These are phyloP conservation scores for Lachancea waltii DNA, from an alignment of 805 yeast species.

Conservation along the genomic window DNA sequence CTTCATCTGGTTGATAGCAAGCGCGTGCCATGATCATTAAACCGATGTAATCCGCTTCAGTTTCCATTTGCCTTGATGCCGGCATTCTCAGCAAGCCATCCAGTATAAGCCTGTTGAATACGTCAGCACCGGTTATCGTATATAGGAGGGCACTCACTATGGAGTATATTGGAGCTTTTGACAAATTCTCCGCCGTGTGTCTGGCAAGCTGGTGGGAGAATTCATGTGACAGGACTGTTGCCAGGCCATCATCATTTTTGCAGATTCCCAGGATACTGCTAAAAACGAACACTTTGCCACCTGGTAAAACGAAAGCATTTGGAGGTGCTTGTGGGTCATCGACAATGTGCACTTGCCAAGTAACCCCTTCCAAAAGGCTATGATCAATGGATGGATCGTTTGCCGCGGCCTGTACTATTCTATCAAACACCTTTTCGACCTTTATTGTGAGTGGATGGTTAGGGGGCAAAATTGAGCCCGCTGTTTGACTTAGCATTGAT, in stretches of 20 bases:
- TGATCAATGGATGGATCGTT: conserved; percentile 34
- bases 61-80: conserved; percentile 87
- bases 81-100: conserved; percentile 65
- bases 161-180: conserved; percentile 67
- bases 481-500: conserved; percentile 51
- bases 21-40: conserved; percentile 85
- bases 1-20: conserved; percentile 73
- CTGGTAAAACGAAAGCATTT: conserved; percentile 93
- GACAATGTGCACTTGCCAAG: conserved; percentile 79
- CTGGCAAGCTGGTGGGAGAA: conserved; percentile 91
- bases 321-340: conserved; percentile 72
- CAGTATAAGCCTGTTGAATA: conserved; percentile 46
- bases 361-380: conserved; percentile 25
- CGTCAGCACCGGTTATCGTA: conserved; percentile 53
- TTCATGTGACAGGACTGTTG: conserved; percentile 93
- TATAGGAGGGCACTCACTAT: conserved; percentile 47
- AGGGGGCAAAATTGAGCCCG: conserved; percentile 49
- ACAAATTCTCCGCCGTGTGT: conserved; percentile 78
- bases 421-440: conserved; percentile 57
- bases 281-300: conserved; percentile 91
- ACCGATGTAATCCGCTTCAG: conserved; percentile 95
- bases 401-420: conserved; percentile 54
- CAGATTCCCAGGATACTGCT: conserved; percentile 73
- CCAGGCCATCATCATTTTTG: conserved; percentile 79
- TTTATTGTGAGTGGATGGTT: conserved; percentile 51